Percentiles rank a stretch among this genome's conserved stretches.
Conservation (phyloP, 2,329 filamentous ascomycete genomes). For the Alternaria sp. region DNA sequence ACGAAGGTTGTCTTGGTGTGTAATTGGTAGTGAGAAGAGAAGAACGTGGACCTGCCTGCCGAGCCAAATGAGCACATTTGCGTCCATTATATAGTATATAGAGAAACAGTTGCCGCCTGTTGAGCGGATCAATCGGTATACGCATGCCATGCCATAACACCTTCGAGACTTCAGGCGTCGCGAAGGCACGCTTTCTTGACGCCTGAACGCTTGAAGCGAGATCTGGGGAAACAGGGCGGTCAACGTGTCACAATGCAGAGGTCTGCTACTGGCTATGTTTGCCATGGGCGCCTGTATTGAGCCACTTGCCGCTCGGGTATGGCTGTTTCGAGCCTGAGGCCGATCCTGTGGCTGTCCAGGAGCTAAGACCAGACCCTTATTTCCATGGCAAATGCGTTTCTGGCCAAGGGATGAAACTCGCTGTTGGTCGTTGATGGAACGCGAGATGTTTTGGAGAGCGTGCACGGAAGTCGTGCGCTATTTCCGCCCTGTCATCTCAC, state of each 20-base stretch:
- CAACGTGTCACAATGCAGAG: neutral
- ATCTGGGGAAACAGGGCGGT: conserved; percentile 20
- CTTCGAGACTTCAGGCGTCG: conserved; percentile 44
- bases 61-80: conserved; percentile 40
- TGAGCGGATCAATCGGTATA: conserved; percentile 30
- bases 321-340: conserved; percentile 27
- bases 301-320: conserved; percentile 31
- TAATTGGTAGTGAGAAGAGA: conserved; percentile 41
- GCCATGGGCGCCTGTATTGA: conserved; percentile 29
- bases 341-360: conserved; percentile 35
- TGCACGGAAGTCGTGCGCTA: conserved; percentile 14
- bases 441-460: conserved; percentile 24
- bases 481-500: neutral
- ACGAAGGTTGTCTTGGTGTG: conserved; percentile 31
- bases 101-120: conserved; percentile 34
- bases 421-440: conserved; percentile 24
- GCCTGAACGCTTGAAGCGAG: conserved; percentile 20
- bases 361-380: conserved; percentile 20
- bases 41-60: conserved; percentile 46
- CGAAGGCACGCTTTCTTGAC: conserved; percentile 36
- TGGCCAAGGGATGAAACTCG: conserved; percentile 44
- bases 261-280: conserved; percentile 34
- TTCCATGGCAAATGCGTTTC: conserved; percentile 34
- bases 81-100: conserved; percentile 43
- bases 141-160: conserved; percentile 39